Base-by-base conservation (phyloP, 108 stramenopile species). In the Skeletonema grethae region DNA sequence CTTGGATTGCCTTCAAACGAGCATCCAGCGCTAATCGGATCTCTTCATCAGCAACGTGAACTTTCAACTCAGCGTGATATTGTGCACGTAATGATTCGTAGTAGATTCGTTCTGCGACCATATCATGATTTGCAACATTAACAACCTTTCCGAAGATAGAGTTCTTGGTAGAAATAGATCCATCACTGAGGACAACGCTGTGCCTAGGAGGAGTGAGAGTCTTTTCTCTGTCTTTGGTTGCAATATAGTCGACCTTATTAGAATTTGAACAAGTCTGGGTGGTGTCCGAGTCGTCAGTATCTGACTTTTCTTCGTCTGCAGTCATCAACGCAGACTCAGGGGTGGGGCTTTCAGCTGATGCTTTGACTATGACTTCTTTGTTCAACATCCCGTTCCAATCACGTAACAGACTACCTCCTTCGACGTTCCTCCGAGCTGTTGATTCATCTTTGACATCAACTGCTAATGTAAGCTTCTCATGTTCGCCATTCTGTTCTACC, bases 1-100 rank as follows among this genome's bases (percentile, higher is more conserved):
- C 65, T 12, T 50, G 65, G 55, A 78, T 73, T 2, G 77, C 77
- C 39, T 73, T 20, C 22, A 73, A 41, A 15, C 77, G 46, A 7
- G 57, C 72, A 28, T 66, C 77, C 7, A 78, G 38, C 4, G 77
- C 77, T 29, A 67, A 38, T 10, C 77, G 61, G 38, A 78, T 73
- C 25, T 72, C 77, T 45, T 78, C 77, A 57, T 78, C 77, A 8
- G 77, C 77, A n/a, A 78, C 65, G 53, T 73, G 72, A 25, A 78
- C 72, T 30, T 73, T 78, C 59, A 78, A 62, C 57, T 78, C 77
- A 16, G 77, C 77, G 30, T 63, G 75, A 16, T 69, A 67, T 29
- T 76, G 75, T 28, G 75, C 75, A 18, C 75, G 45, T n/a, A 76
- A 57, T n/a, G 75, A 76, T 41, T 76, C 75, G 20, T 69, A 41